Conservation (phyloP, 1,284 basidiomycete genomes). For the Trametes sp. region DNA sequence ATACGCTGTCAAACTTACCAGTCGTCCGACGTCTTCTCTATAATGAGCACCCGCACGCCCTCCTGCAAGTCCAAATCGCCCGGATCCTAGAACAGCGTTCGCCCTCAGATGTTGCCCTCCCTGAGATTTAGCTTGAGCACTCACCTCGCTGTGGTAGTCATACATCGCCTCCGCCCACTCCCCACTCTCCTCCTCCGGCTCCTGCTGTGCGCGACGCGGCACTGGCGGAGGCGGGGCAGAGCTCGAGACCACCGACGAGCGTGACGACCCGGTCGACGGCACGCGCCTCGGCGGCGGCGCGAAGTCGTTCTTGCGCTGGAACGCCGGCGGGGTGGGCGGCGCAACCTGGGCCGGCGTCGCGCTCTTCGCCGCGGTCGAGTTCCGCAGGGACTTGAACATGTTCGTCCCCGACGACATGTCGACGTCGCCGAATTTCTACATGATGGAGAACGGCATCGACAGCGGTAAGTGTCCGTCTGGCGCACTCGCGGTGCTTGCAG, state of each 20-base stretch:
- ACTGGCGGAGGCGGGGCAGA: slow-evolving; percentile 37
- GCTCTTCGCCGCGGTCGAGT: slow-evolving; percentile 51
- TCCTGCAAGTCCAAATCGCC: slow-evolving; percentile 67
- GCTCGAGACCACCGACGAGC: slow-evolving; percentile 33
- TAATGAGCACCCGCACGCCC: slow-evolving; percentile 62
- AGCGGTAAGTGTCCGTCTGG: background rate
- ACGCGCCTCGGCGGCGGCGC: slow-evolving; percentile 62
- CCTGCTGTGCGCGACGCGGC: slow-evolving; percentile 37
- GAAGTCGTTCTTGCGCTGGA: slow-evolving; percentile 52
- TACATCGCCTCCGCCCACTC: slow-evolving; percentile 83
- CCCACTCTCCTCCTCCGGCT: slow-evolving; percentile 49
- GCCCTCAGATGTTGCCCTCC: background rate
- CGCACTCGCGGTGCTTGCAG: background rate
- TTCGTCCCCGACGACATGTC: slow-evolving; percentile 61
- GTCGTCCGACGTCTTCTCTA: slow-evolving; percentile 73
- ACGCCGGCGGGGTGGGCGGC: slow-evolving; percentile 56
- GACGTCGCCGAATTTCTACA: slow-evolving; percentile 65
- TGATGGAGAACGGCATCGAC: background rate
- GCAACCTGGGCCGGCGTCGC: slow-evolving; percentile 45
- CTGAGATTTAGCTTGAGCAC: slow-evolving; percentile 30
- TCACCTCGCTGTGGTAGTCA: slow-evolving; percentile 72
- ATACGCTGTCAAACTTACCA: too few relatives aligned
- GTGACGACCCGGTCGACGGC: slow-evolving; percentile 37
- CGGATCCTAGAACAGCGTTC: slow-evolving; percentile 55
- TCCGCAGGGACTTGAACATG: slow-evolving; percentile 56